Base-by-base conservation (phyloP, 257 asterid genomes). In the Solanum appendiculatum region DNA sequence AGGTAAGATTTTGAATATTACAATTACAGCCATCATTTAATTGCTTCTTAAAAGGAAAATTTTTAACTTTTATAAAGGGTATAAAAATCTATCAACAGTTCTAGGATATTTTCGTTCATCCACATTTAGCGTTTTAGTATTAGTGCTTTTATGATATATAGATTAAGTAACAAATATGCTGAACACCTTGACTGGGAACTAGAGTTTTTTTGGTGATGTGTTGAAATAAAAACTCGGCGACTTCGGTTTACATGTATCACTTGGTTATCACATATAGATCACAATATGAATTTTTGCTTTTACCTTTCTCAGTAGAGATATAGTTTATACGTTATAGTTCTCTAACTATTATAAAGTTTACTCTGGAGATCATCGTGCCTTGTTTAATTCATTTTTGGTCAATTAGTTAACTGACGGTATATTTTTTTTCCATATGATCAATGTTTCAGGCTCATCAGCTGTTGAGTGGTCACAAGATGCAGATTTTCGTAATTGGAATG, bases 391-490 rank as follows among this genome's bases (percentile, higher is more conserved):
- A 27, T 81, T 81, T 46, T 18, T 48, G 44, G 68, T 81, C 34
- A 48, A 46, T 46, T 46, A 27, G 66, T 80, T 80, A 31, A 46
- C 42, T 80, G 85, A 80, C 27, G 42, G 20, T 80, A 20, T 81
- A 81, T 29, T 31, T 80, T 31, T 80, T 78, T 29, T 58, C 15
- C 9, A 12, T 13, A 18, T 12, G 27, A 18, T 81, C 42, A 81
- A 80, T 48, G 40, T 73, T 72, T 20, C 92, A 97, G 99, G 98
- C 93, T 94, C 99, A 85, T 95, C 99, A 88, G 95, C 92, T 83
- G 90, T 93, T 91, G 98, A 93, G 70, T 93, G 93, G 95, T 92
- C 92, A 33, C 96, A 91, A 89, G 99, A 95, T 56, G 88, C 91
- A 33, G 95, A 93, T 74, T 89, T 88, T 88, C 83, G 85, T 69